Evolutionary conservation across 257 asterid species (phyloP), one percentile per base, ranked within the genome.

Genomic region (Plantago major): DNA sequence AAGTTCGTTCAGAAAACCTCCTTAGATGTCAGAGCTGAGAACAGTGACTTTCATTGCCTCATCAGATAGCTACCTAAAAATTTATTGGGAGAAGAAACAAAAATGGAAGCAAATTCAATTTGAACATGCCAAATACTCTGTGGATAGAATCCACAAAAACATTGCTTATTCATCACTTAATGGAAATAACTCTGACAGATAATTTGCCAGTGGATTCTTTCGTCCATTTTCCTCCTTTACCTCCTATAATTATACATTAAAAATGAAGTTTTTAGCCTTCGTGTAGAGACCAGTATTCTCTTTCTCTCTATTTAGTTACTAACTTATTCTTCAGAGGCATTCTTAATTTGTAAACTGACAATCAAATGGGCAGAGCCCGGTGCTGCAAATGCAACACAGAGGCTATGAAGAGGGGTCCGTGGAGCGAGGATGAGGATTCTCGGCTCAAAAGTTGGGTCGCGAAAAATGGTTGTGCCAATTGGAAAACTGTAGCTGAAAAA

Each of bases 391-490:
- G 90, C 9, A 93, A 85, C 47, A 85, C 78, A 74, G 75, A 67
- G 58, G 73, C 76, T 67, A 88, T 85, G 59, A 80, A 78, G 73
- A 78, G 47, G 28, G 95, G 96, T 4, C 80, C 93, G 7, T 88
- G 96, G 96, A 89, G 88, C 78, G 68, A 70, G 0, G 84, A 74
- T 0, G 96, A 89, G 64, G 96, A 88, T 28, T 68, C 45, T n/a
- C 69, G 57, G 67, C 96, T 88, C 10, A 52, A 69, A 10, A 28
- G 67, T 56, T 89, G 76, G 67, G 71, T 89, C 65, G 73, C 62
- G 10, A 71, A 61, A 7, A 64, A 86, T 42, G 95, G 95, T 6
- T 93, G 84, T 56, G n/a, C 8, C 38, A 89, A 89, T 17, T 89
- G 95, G 95, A 90, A 87, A 1, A 73, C 95, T 11, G 95, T 88